Conservation (phyloP, 495 filamentous ascomycete species). For the Trichoderma parareesei region DNA sequence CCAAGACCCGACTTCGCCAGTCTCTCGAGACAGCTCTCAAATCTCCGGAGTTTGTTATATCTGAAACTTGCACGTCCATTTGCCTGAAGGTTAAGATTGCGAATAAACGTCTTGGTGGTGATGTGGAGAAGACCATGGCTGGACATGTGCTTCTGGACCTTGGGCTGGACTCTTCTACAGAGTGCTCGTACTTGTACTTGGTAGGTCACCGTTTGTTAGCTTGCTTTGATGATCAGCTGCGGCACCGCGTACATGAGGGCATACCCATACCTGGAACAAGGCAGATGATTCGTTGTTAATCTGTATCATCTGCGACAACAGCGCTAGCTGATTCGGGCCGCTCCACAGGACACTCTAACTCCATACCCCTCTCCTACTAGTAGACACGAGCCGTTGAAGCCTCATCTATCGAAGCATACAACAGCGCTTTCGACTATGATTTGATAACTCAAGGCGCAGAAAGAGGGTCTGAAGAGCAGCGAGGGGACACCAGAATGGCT, state of each 20-base stretch:
- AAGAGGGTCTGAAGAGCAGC: background rate
- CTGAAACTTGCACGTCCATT: background rate
- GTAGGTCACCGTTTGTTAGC: background rate
- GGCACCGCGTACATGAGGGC: constrained; percentile 3
- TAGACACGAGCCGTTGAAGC: no score
- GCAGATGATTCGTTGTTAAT: background rate
- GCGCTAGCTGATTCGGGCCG: constrained; percentile 1
- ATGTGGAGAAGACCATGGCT: background rate
- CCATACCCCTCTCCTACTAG: no score
- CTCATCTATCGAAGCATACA: no score
- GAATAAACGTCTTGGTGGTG: background rate
- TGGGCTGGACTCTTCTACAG: background rate
- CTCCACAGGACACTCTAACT: background rate
- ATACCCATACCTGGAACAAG: background rate
- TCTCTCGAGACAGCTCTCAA: background rate
- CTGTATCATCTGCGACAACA: background rate
- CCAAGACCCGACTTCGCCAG: background rate
- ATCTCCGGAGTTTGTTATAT: background rate
- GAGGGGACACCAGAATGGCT: background rate
- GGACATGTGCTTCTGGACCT: background rate
- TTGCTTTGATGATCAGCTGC: constrained; percentile 2
- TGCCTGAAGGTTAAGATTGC: background rate
- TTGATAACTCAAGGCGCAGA: background rate
- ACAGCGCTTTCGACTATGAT: no score
- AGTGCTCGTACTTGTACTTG: background rate